phyloP scores from a whole-genome alignment of 306 rosid genomes.

The Leucaena leucocephala region DNA sequence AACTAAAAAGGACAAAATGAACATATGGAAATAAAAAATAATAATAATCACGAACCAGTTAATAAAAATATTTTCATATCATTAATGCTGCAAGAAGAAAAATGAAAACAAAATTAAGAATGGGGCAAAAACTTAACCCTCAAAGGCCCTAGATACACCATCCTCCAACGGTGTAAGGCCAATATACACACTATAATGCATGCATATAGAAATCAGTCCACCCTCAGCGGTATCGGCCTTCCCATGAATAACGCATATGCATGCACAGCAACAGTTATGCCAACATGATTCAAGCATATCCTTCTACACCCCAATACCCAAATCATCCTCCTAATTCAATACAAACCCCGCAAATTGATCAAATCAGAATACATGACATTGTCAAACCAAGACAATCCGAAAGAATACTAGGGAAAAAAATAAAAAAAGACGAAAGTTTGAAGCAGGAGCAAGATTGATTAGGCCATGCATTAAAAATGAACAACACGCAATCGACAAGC shows the following conservation, averaged over 20 bases:
- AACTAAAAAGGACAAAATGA: not conserved
- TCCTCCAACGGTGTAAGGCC: too few relatives aligned
- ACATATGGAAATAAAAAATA: not conserved
- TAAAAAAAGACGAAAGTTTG: not conserved
- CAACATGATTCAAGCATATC: not conserved
- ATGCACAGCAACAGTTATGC: too few relatives aligned
- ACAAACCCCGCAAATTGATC: not conserved
- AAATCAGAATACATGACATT: conserved; percentile 10
- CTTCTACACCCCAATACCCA: conserved; percentile 1
- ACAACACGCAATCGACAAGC: conserved; percentile 8
- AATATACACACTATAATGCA: too few relatives aligned
- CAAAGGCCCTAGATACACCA: too few relatives aligned
- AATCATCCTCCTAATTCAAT: conserved; percentile 6
- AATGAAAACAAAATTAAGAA: too few relatives aligned
- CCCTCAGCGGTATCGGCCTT: too few relatives aligned
- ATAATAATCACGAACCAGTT: not conserved
- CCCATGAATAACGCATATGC: not conserved
- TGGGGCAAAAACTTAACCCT: too few relatives aligned
- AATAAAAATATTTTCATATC: not conserved
- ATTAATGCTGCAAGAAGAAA: not conserved
- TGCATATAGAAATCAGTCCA: too few relatives aligned
- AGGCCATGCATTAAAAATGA: conserved; percentile 8
- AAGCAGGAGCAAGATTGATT: conserved; percentile 9
- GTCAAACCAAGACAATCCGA: not conserved
- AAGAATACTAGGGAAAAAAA: not conserved